Evolutionary conservation across 352 stramenopile species (phyloP).

Genomic region (Pythium folliculosum): DNA sequence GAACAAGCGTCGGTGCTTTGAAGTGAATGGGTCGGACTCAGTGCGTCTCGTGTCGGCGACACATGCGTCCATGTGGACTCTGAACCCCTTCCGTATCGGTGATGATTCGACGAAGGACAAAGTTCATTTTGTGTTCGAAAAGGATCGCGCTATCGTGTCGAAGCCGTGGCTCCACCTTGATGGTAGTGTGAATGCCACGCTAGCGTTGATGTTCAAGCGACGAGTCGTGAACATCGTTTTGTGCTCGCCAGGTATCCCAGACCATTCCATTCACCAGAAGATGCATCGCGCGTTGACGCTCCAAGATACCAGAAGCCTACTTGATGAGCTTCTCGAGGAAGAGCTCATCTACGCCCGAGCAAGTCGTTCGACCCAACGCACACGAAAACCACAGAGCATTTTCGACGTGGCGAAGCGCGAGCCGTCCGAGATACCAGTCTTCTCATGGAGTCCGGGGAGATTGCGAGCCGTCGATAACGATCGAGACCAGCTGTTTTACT

Average conservation of each 20-base stretch:
- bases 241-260: constrained; percentile 67
- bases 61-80: constrained; percentile 54
- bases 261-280: constrained; percentile 58
- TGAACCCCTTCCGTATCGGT: constrained; percentile 58
- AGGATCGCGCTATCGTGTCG: constrained; percentile 51
- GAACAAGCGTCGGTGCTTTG: constrained; percentile 40
- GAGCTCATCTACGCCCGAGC: constrained; percentile 63
- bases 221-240: constrained; percentile 84
- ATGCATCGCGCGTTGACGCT: constrained; percentile 74
- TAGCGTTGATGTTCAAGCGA: constrained; percentile 64
- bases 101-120: constrained; percentile 54
- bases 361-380: constrained; percentile 22
- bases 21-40: constrained; percentile 66
- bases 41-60: constrained; percentile 52
- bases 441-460: constrained; percentile 40
- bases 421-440: constrained; percentile 19
- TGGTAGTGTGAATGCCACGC: constrained; percentile 56
- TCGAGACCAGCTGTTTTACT: constrained; percentile 67
- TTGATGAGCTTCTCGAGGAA: constrained; percentile 68
- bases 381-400: constrained; percentile 20
- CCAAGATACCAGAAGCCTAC: constrained; percentile 64
- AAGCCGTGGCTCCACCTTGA: constrained; percentile 79
- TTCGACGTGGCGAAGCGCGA: constrained; percentile 24
- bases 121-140: constrained; percentile 73
- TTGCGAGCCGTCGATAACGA: constrained; percentile 51